These are phyloP conservation scores for Kappamyces sp. DNA, from an alignment of 192 early-diverging fungal genomes.

Conservation along the genomic window DNA sequence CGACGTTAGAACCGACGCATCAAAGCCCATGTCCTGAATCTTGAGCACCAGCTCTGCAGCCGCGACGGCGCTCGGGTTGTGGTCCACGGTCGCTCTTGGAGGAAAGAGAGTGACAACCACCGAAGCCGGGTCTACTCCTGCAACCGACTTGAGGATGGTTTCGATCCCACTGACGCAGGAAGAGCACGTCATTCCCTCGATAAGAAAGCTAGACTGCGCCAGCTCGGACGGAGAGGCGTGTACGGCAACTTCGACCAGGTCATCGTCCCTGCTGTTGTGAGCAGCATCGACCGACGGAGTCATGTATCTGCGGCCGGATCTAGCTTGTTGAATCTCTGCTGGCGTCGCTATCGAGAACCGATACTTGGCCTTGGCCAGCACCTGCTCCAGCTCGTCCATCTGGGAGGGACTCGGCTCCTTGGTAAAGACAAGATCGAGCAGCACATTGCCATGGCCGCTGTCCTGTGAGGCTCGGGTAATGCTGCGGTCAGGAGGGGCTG, in stretches of 20 bases:
- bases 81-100: slow-evolving; percentile 52
- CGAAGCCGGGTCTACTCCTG: slow-evolving; percentile 46
- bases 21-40: slow-evolving; percentile 74
- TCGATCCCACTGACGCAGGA: slow-evolving; percentile 75
- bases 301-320: neutral
- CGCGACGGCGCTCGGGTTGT: slow-evolving; percentile 23
- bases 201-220: slow-evolving; percentile 41
- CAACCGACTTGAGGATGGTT: slow-evolving; percentile 36
- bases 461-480: slow-evolving; percentile 8
- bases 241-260: neutral
- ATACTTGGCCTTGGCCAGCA: neutral
- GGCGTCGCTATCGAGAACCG: slow-evolving; percentile 13
- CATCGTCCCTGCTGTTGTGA: neutral
- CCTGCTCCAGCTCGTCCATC: slow-evolving; percentile 5
- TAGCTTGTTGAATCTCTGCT: neutral
- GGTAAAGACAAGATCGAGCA: neutral
- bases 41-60: slow-evolving; percentile 36
- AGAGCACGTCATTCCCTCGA: slow-evolving; percentile 72
- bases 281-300: neutral
- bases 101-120: slow-evolving; percentile 67
- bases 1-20: slow-evolving; percentile 33
- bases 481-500: slow-evolving; percentile 3
- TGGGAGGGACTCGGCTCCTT: neutral
- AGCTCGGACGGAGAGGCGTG: neutral
- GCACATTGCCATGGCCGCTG: slow-evolving; percentile 7